phyloP scores from a whole-genome alignment of 2,329 filamentous ascomycete genomes.

The Trichoderma sp. region DNA sequence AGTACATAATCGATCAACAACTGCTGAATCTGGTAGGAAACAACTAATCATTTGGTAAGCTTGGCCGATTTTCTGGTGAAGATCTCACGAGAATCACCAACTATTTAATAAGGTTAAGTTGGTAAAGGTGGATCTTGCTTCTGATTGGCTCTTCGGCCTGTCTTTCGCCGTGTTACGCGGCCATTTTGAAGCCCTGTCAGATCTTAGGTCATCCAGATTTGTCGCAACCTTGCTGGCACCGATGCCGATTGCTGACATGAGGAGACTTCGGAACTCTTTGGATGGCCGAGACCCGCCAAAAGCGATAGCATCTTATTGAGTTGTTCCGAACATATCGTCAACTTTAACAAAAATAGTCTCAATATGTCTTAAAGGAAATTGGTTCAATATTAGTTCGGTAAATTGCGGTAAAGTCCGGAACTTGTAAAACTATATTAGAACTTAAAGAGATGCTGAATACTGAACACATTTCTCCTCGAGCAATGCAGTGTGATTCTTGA shows the following conservation, averaged over 20 bases:
- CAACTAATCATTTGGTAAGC: neutral
- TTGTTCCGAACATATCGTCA: neutral
- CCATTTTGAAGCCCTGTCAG: neutral
- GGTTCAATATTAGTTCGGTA: neutral
- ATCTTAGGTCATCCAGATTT: neutral
- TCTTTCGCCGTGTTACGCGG: neutral
- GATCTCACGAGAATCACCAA: neutral
- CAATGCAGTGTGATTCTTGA: neutral
- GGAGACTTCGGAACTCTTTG: neutral
- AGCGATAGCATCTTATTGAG: neutral
- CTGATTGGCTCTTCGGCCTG: neutral
- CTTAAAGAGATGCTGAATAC: neutral
- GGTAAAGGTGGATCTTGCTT: neutral
- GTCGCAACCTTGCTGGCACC: neutral
- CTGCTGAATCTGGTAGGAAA: neutral
- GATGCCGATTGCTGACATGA: neutral
- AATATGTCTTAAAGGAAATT: neutral
- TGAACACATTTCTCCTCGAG: neutral
- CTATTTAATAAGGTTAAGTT: neutral
- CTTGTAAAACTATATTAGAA: neutral
- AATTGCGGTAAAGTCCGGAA: neutral
- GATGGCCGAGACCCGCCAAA: neutral
- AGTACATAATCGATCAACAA: neutral
- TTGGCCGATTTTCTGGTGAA: neutral
- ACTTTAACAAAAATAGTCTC: neutral